A percentile compares a stretch with the other conserved stretches of the same genome.
These are phyloP conservation scores for Calonectria crousiana DNA, from an alignment of 2,329 filamentous ascomycete genomes.

Conservation along the genomic window DNA sequence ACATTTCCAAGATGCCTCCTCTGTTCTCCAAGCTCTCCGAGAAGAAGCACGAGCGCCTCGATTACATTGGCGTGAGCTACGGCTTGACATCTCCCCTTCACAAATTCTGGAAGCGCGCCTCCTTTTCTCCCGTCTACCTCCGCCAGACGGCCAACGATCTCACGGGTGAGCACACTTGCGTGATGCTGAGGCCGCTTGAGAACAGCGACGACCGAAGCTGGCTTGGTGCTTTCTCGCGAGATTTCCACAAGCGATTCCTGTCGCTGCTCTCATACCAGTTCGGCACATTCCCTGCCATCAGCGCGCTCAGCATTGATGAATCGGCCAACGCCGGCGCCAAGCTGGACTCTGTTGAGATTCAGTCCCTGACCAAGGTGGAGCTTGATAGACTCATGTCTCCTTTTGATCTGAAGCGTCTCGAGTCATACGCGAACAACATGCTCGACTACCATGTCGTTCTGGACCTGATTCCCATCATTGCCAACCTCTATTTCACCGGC, in stretches of 20 bases:
- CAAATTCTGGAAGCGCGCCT: constrained; percentile 95
- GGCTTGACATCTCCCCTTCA: constrained; percentile 89
- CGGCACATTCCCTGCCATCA: constrained; percentile 80
- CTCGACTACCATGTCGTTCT: constrained; percentile 98
- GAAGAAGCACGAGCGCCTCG: constrained; percentile 81
- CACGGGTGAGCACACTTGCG: constrained; percentile 96
- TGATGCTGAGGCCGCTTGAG: constrained; percentile 90
- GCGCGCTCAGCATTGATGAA: constrained; percentile 89
- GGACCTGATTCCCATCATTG: constrained; percentile 87
- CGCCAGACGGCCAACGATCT: constrained; percentile 96
- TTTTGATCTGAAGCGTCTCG: constrained; percentile 94
- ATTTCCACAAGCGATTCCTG: constrained; percentile 96
- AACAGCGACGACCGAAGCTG: constrained; percentile 78
- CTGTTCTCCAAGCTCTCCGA: constrained; percentile 91
- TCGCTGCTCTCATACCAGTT: constrained; percentile 94
- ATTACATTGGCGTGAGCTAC: constrained; percentile 96
- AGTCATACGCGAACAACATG: constrained; percentile 96
- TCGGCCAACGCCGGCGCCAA: constrained; percentile 81
- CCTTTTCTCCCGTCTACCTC: constrained; percentile 91
- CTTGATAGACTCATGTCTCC: constrained; percentile 85
- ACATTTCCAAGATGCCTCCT: constrained; percentile 92
- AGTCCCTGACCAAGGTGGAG: constrained; percentile 76
- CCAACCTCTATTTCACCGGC: constrained; percentile 86
- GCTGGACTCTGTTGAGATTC: constrained; percentile 65
- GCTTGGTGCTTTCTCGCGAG: constrained; percentile 90